These are phyloP conservation scores for Penicillium corylophilum DNA, from an alignment of 2,329 filamentous ascomycete species.

Conservation along the genomic window DNA sequence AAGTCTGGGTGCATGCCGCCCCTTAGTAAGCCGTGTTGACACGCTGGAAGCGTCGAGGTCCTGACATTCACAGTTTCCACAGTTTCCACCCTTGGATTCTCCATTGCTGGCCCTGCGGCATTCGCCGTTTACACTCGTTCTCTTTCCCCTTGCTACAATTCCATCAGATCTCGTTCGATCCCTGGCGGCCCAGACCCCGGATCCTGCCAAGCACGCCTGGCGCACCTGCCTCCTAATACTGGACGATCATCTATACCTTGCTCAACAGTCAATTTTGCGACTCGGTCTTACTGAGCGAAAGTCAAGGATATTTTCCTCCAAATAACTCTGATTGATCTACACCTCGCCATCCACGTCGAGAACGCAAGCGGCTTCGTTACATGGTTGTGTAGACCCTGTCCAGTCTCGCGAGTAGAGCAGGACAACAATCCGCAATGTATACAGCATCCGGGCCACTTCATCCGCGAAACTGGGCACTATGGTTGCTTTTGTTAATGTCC, in stretches of 20 bases:
- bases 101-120: conserved; percentile 17
- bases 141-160: background rate
- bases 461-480: conserved; percentile 23
- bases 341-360: background rate
- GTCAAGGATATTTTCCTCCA: background rate
- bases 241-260: conserved; percentile 6
- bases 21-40: conserved; percentile 18
- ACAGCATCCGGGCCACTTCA: conserved; percentile 17
- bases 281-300: background rate
- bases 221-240: conserved; percentile 5
- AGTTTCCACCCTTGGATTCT: background rate
- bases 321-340: background rate
- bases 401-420: conserved; percentile 12
- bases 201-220: conserved; percentile 5
- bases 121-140: conserved; percentile 33
- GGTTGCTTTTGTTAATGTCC: conserved; percentile 36
- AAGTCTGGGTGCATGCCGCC: background rate
- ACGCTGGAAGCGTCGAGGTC: conserved; percentile 7
- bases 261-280: background rate
- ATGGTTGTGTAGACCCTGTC: conserved; percentile 10
- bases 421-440: conserved; percentile 6
- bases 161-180: background rate
- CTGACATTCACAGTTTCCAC: background rate
- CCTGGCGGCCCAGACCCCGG: background rate
- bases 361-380: conserved; percentile 1